Evolutionary conservation across 2,329 filamentous ascomycete species (phyloP).

Genomic region (Trichoderma polysporum): DNA sequence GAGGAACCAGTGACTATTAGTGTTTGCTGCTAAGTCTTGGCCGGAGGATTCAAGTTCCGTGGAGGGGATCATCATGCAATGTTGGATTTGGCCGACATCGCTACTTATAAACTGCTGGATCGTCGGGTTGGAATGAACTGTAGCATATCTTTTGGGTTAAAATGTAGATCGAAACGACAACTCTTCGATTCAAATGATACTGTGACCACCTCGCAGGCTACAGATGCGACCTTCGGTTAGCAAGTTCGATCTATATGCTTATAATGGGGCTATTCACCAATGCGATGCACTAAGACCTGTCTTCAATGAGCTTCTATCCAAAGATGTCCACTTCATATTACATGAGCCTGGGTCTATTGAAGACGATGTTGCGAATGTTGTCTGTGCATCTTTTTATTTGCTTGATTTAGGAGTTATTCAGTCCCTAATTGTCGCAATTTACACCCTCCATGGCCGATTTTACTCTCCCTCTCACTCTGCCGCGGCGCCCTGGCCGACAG

Average conservation of each 20-base stretch:
- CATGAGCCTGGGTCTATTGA: neutral
- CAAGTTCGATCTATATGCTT: constrained; percentile 19
- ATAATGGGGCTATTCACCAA: constrained; percentile 27
- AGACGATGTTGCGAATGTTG: neutral
- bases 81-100: neutral
- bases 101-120: neutral
- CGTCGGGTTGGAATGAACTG: neutral
- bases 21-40: neutral
- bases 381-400: neutral
- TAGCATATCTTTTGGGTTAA: neutral
- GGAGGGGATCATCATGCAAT: neutral
- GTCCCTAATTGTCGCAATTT: neutral
- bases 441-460: constrained; percentile 29
- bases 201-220: neutral
- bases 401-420: neutral
- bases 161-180: neutral
- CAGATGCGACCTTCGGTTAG: neutral
- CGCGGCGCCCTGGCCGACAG: constrained; percentile 26
- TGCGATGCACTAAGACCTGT: neutral
- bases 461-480: constrained; percentile 30
- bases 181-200: neutral
- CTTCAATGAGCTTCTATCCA: neutral
- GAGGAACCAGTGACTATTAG: neutral
- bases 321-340: neutral
- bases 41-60: neutral